Conservation (phyloP, 495 filamentous ascomycete genomes). For the Parmelia sp. region DNA sequence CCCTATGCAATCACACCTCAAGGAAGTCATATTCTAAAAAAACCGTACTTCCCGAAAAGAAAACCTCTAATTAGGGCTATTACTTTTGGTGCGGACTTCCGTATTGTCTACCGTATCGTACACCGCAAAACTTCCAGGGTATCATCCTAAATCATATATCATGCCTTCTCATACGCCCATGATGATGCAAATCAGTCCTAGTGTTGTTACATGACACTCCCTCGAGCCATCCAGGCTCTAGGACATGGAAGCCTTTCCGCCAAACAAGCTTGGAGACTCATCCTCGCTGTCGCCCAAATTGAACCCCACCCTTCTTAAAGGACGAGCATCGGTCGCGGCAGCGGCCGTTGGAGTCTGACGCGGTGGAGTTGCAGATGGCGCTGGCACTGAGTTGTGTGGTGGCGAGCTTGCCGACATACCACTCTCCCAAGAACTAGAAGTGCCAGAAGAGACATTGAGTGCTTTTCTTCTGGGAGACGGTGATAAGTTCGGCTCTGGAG, state of each 20-base stretch:
- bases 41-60: too few relatives aligned
- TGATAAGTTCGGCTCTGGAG: neutral
- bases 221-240: neutral
- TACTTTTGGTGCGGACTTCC: too few relatives aligned
- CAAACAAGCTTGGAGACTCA: slow-evolving; percentile 4
- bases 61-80: too few relatives aligned
- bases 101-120: too few relatives aligned
- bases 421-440: neutral
- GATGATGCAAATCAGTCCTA: neutral
- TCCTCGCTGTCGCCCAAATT: neutral
- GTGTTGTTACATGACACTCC: neutral
- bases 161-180: neutral
- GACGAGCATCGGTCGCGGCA: neutral
- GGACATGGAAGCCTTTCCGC: neutral
- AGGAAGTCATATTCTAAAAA: too few relatives aligned
- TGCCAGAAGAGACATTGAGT: neutral
- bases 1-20: too few relatives aligned
- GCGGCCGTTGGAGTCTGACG: neutral
- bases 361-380: neutral
- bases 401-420: neutral
- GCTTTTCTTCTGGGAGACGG: slow-evolving; percentile 1
- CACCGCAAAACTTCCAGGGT: neutral
- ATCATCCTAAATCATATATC: neutral
- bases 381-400: neutral
- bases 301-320: slow-evolving; percentile 1